These are phyloP conservation scores for Acer saccharum DNA, from an alignment of 345 rosid species.

Conservation along the genomic window DNA sequence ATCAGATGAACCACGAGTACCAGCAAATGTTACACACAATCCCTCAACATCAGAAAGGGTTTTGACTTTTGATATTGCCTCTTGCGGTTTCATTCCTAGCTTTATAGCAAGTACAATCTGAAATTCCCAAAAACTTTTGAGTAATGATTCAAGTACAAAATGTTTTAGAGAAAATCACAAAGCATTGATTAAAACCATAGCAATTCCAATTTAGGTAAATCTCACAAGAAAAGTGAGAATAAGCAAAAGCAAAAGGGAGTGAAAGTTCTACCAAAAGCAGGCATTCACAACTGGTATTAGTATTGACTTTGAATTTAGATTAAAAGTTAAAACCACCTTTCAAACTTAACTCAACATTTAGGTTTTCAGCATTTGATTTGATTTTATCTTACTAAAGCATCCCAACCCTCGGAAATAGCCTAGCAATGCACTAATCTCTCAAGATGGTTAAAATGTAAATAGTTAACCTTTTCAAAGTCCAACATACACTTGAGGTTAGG, in stretches of 20 bases:
- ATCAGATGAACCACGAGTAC: constrained; percentile 59
- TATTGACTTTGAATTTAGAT: background rate
- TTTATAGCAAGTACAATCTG: constrained; percentile 88
- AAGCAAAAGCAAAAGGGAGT: background rate
- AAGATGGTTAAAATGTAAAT: background rate
- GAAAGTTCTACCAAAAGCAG: background rate
- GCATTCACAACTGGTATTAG: background rate
- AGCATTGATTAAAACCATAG: background rate
- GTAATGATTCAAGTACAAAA: constrained; percentile 1
- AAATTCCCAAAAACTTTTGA: constrained; percentile 24
- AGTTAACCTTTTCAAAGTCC: background rate
- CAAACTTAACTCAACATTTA: background rate
- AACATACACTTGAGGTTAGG: background rate
- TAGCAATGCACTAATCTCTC: background rate
- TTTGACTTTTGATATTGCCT: constrained; percentile 69
- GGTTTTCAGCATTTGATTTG: background rate
- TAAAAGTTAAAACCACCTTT: background rate
- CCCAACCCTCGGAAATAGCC: background rate
- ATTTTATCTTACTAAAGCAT: background rate
- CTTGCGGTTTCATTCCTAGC: constrained; percentile 79
- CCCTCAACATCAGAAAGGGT: constrained; percentile 97
- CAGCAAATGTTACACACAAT: constrained; percentile 68
- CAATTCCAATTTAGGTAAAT: background rate
- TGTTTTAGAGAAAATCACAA: background rate
- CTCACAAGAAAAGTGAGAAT: background rate